Evolutionary conservation across 805 yeast species (phyloP).

Genomic region (Maudiozyma saulgeensis): DNA sequence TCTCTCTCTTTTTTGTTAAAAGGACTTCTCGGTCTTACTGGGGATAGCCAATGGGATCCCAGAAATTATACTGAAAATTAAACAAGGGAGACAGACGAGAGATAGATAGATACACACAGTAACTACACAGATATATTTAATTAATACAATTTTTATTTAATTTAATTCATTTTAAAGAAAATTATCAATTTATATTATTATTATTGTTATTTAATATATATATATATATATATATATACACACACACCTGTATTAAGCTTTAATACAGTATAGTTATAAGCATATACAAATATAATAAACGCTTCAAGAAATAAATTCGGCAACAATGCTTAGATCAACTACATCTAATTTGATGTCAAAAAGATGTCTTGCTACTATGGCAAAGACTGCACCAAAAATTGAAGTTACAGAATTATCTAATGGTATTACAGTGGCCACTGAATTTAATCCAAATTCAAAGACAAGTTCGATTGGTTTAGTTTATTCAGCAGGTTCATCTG

Average conservation of each 20-base stretch:
- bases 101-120: no score
- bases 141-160: no score
- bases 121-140: no score
- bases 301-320: not conserved
- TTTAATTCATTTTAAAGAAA: no score
- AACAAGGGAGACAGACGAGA: no score
- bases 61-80: no score
- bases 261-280: not conserved
- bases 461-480: constrained; percentile 60
- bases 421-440: constrained; percentile 68
- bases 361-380: constrained; percentile 3
- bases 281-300: not conserved
- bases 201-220: no score
- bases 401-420: constrained; percentile 62
- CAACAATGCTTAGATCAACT: constrained; percentile 11
- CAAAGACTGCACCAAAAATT: constrained; percentile 41
- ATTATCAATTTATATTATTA: no score
- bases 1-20: no score
- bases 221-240: no score
- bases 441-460: constrained; percentile 39
- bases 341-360: constrained; percentile 5
- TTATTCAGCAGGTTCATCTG: constrained; percentile 68
- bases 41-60: not conserved
- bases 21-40: not conserved
- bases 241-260: no score